These are phyloP conservation scores for Saccharomycopsis capsularis DNA, from an alignment of 805 yeast genomes.

Conservation along the genomic window DNA sequence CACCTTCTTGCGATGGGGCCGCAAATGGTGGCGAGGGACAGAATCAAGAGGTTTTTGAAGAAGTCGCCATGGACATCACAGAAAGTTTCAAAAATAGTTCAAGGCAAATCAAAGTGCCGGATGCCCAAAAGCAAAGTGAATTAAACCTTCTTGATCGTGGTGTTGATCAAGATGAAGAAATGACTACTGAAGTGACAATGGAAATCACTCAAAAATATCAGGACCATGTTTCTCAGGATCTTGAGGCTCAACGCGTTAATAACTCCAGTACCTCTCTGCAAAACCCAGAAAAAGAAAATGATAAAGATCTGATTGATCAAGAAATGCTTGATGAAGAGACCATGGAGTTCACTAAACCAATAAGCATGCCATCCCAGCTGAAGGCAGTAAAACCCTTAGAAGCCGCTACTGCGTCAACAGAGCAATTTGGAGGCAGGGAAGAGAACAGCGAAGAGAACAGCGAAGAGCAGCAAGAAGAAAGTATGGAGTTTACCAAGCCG, in stretches of 20 bases:
- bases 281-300: background rate
- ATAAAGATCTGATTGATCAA: conserved; percentile 1
- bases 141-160: no score
- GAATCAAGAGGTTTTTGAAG: conserved; percentile 1
- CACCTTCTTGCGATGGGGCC: no score
- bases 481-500: conserved; percentile 20
- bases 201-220: conserved; percentile 5
- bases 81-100: background rate
- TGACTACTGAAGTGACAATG: conserved; percentile 22
- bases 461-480: conserved; percentile 10
- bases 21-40: no score
- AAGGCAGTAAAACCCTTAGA: background rate
- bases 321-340: conserved; percentile 14
- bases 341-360: conserved; percentile 21
- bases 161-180: no score
- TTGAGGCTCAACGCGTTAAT: no score
- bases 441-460: background rate
- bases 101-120: background rate
- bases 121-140: no score
- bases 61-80: conserved; percentile 17
- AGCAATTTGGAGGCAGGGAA: background rate
- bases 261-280: background rate
- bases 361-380: background rate
- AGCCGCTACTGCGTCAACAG: conserved; percentile 1
- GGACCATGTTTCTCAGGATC: background rate